phyloP scores from a whole-genome alignment of 2,329 filamentous ascomycete genomes.

The Pseudogymnoascus sp. region DNA sequence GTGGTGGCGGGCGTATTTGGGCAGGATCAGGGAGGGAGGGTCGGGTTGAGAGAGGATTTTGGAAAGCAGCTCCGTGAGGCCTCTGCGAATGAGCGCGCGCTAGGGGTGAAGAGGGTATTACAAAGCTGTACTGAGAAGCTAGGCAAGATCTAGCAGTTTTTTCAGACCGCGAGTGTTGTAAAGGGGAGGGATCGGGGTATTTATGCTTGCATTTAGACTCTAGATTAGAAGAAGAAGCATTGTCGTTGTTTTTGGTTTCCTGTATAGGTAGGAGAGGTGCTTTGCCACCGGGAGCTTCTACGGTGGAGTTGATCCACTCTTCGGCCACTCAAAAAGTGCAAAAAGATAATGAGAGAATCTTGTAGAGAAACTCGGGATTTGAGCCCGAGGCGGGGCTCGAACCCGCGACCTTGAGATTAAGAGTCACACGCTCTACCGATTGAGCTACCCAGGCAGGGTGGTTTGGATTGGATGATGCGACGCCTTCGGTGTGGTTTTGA shows the following conservation, averaged over 20 bases:
- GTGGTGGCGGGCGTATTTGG: slow-evolving; percentile 26
- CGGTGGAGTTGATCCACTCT: no score
- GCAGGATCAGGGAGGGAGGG: slow-evolving; percentile 16
- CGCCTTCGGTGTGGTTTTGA: background rate
- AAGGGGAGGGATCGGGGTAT: background rate
- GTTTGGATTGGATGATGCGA: background rate
- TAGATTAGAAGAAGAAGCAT: background rate
- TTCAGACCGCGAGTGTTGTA: no score
- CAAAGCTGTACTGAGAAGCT: background rate
- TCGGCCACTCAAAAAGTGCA: background rate
- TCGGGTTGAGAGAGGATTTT: slow-evolving; percentile 14
- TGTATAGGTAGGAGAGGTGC: no score
- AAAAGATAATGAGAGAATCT: slow-evolving; percentile 4
- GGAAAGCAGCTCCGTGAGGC: slow-evolving; percentile 20
- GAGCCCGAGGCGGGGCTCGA: slow-evolving; percentile 9
- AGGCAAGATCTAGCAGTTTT: background rate
- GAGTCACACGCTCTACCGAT: slow-evolving; percentile 71
- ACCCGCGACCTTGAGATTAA: slow-evolving; percentile 10
- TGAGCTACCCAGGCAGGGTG: slow-evolving; percentile 44
- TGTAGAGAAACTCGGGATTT: slow-evolving; percentile 8
- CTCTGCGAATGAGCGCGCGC: slow-evolving; percentile 10
- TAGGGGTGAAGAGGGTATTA: slow-evolving; percentile 9
- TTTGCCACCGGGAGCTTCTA: no score
- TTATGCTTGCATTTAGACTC: background rate
- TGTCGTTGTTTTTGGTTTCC: no score